Conservation (phyloP, 106 monocot genomes). For the Iris macrosiphon region DNA sequence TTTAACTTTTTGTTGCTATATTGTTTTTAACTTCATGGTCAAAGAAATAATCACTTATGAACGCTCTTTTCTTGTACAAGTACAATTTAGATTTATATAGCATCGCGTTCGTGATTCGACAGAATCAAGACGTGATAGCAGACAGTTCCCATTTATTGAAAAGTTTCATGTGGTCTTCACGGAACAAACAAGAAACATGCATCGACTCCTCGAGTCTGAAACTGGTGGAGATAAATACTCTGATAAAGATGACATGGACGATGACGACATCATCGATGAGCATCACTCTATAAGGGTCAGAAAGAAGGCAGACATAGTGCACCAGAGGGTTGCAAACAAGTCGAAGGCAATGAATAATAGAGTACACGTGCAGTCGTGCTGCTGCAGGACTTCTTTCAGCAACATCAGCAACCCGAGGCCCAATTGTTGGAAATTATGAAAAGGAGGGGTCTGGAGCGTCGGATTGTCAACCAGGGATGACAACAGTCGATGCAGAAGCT, state of each 20-base stretch:
- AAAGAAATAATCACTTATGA: too few relatives aligned
- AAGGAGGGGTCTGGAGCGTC: constrained; percentile 50
- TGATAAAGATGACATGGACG: constrained; percentile 43
- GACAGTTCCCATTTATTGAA: constrained; percentile 90
- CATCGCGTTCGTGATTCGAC: too few relatives aligned
- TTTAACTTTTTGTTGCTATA: too few relatives aligned
- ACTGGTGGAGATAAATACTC: constrained; percentile 49
- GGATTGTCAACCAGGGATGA: constrained; percentile 69
- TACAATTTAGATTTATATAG: too few relatives aligned
- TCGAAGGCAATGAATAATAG: constrained; percentile 11
- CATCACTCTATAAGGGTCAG: constrained; percentile 24
- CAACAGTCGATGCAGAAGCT: constrained; percentile 82
- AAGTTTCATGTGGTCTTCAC: constrained; percentile 80
- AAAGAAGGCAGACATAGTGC: constrained; percentile 23
- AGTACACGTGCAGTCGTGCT: constrained; percentile 51
- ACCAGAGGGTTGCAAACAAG: constrained; percentile 24
- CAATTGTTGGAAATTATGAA: constrained; percentile 71
- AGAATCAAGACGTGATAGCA: too few relatives aligned
- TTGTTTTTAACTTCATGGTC: too few relatives aligned
- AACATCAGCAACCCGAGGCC: constrained; percentile 68
- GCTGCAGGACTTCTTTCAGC: constrained; percentile 68
- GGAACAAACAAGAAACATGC: constrained; percentile 75
- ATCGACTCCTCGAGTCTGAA: constrained; percentile 73
- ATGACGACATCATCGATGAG: constrained; percentile 54
- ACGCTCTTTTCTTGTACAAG: too few relatives aligned